Percentiles rank a stretch among this genome's conserved stretches.
Evolutionary conservation across 768 basidiomycete species (phyloP).

Genomic region (Mycena alexandri): DNA sequence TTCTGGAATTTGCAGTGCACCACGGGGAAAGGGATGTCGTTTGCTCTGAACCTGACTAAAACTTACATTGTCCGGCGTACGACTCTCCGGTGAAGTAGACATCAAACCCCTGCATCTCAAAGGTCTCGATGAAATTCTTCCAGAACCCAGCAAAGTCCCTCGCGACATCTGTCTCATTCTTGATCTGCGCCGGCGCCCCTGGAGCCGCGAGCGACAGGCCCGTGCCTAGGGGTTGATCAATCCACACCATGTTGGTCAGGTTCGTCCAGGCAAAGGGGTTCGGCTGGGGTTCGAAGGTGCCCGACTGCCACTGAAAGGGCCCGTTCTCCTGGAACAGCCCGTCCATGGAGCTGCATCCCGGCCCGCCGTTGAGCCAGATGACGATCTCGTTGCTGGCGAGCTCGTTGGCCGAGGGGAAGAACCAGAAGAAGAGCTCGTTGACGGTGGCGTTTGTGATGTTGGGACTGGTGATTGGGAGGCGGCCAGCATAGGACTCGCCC

Average conservation of each 20-base stretch:
- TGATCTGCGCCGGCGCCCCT: slow-evolving; percentile 9
- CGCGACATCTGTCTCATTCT: slow-evolving; percentile 12
- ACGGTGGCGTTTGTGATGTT: slow-evolving; percentile 9
- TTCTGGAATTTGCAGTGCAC: background rate
- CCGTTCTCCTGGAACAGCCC: slow-evolving; percentile 28
- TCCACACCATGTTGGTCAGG: slow-evolving; percentile 24
- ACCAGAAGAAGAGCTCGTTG: slow-evolving; percentile 27
- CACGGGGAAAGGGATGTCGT: no score
- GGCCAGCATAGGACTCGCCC: slow-evolving; percentile 27
- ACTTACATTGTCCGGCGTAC: slow-evolving; percentile 13
- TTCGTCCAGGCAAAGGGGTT: slow-evolving; percentile 18
- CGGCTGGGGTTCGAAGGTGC: slow-evolving; percentile 8
- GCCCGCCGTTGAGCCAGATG: slow-evolving; percentile 28
- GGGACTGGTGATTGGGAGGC: slow-evolving; percentile 18
- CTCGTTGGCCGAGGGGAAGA: slow-evolving; percentile 24
- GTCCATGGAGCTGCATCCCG: slow-evolving; percentile 25
- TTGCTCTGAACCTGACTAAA: slow-evolving; percentile 14
- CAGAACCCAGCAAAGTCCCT: slow-evolving; percentile 13
- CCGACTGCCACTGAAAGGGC: slow-evolving; percentile 23
- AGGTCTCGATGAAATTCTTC: slow-evolving; percentile 16
- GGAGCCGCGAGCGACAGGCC: slow-evolving; percentile 17
- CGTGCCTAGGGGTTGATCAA: slow-evolving; percentile 22
- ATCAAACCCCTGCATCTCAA: slow-evolving; percentile 11
- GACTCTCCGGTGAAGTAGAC: slow-evolving; percentile 15
- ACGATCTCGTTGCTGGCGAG: slow-evolving; percentile 19